These are phyloP conservation scores for Malus domestica DNA, from an alignment of 306 rosid species.

Conservation along the genomic window DNA sequence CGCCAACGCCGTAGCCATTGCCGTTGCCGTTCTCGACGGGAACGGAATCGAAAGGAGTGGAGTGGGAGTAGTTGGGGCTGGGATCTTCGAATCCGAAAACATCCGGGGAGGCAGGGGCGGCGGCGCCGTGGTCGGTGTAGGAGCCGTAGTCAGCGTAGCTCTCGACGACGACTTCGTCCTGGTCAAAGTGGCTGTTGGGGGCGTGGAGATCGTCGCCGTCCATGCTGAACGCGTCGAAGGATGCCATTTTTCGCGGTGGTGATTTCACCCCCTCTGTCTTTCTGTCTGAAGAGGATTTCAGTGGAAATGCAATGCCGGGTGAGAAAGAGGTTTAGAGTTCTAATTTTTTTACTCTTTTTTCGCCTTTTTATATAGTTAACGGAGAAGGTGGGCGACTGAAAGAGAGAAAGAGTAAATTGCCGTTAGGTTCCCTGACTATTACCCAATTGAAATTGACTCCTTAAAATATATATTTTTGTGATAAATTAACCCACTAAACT, in stretches of 20 bases:
- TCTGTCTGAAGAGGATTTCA: conserved; percentile 22
- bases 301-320: neutral
- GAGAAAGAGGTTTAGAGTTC: neutral
- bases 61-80: conserved; percentile 49
- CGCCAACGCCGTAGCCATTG: conserved; percentile 40
- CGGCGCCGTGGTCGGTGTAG: conserved; percentile 41
- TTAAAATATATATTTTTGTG: too few species aligned
- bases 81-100: conserved; percentile 79
- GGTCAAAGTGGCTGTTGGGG: conserved; percentile 35
- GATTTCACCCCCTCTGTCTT: neutral
- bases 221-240: conserved; percentile 69
- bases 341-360: neutral
- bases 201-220: conserved; percentile 65
- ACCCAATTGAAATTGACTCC: too few species aligned
- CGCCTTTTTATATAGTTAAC: conserved; percentile 29
- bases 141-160: conserved; percentile 62
- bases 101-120: conserved; percentile 50
- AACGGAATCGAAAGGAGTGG: conserved; percentile 66
- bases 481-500: too few species aligned
- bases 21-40: conserved; percentile 66
- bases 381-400: conserved; percentile 22
- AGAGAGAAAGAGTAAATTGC: neutral
- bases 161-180: conserved; percentile 38
- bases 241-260: conserved; percentile 34
- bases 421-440: too few species aligned